Base-by-base conservation (phyloP, 805 yeast species). In the Yarrowia hollandica region DNA sequence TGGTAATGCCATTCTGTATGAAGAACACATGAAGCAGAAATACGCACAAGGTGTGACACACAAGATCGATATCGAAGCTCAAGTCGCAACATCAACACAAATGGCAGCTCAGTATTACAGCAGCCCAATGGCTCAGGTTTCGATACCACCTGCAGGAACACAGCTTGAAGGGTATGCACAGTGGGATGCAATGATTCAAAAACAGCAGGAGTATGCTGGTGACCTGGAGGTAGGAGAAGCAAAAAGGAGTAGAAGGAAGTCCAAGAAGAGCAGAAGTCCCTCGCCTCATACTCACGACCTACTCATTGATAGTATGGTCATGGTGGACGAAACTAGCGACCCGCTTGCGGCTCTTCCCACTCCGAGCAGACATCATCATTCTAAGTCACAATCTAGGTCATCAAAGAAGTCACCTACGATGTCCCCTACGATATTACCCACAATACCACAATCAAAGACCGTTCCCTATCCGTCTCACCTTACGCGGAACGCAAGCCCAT, bases 401-500 rank as follows among this genome's bases (percentile, higher is more conserved):
- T 28, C 34, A 18, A 44, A 19, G 10, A 28, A 28, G 35, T 30
- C 52, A 4, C 52, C 52, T 0, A n/a, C 31, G 7, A 41, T 41
- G 48, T 41, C 48, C 7, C 48, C 48, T 2, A n/a, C 22, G 4
- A 41, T 41, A 15, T 26, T 26, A 2, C 48, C 48, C 48, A 41
- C 48, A 12, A 41, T 26, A 12, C 23, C 48, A 25, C 48, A 41
- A 25, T 41, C 48, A 15, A 41, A 41, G 48, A 41, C 48, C 23
- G 33, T 41, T 22, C 48, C 48, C 15, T 41, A 41, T 8, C 48
- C 48, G 11, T 25, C 48, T 1, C 48, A 41, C 9, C 33, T 26
- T 3, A n/a, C 9, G 12, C 33, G 52, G 5, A 28, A 44, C 18
- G 11, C 50, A 8, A 44, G 52, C 11, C 34, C 35, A 9, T 26